Evolutionary conservation across 2,329 filamentous ascomycete species (phyloP).

Genomic region (Nannizziopsis barbatae): DNA sequence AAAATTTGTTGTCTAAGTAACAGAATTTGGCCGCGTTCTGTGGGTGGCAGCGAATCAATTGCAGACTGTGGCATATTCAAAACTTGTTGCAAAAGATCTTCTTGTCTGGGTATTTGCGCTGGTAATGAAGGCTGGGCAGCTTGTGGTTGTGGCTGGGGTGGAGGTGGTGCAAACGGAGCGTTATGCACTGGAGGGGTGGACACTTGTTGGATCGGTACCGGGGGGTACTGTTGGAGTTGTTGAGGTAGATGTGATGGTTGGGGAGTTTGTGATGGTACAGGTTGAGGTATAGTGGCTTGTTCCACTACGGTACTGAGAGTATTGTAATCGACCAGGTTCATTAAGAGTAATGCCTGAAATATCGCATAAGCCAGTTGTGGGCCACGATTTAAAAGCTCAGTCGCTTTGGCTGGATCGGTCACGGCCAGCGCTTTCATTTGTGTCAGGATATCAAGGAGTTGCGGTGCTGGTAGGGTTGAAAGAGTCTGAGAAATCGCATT

Average conservation of each 20-base stretch:
- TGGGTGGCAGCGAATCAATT: conserved; percentile 66
- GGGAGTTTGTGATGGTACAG: conserved; percentile 31
- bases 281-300: conserved; percentile 37
- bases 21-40: conserved; percentile 68
- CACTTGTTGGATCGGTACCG: conserved; percentile 33
- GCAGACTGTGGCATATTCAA: conserved; percentile 67
- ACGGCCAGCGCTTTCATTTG: conserved; percentile 90
- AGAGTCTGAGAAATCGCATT: conserved; percentile 91
- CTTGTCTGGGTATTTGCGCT: conserved; percentile 46
- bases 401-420: conserved; percentile 69
- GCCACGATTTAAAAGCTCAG: conserved; percentile 73
- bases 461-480: conserved; percentile 69
- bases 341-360: conserved; percentile 84
- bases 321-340: conserved; percentile 80
- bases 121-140: conserved; percentile 30
- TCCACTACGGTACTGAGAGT: conserved; percentile 74
- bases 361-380: conserved; percentile 91
- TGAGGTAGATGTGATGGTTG: conserved; percentile 28
- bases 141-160: conserved; percentile 24
- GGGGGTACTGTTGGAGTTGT: conserved; percentile 29
- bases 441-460: conserved; percentile 82
- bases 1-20: conserved; percentile 57
- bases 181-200: conserved; percentile 43
- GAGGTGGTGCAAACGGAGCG: conserved; percentile 32
- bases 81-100: conserved; percentile 68